phyloP scores from a whole-genome alignment of 768 basidiomycete species.

The Cystofilobasidium capitatum region DNA sequence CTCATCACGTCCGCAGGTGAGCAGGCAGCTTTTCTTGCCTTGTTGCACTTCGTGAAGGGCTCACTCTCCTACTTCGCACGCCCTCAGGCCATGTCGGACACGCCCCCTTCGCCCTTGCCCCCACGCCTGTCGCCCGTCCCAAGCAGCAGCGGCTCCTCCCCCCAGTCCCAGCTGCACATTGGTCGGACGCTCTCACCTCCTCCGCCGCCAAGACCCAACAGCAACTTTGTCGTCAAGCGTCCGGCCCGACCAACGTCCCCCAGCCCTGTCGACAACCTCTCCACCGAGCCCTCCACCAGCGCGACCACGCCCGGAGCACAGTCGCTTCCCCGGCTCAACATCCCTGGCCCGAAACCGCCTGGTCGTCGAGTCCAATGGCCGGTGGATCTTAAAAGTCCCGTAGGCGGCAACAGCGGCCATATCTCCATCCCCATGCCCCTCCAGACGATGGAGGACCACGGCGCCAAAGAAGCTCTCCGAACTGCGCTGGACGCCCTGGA shows the following conservation, averaged over 20 bases:
- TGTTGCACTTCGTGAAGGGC: too few species aligned
- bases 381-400: slow-evolving; percentile 8
- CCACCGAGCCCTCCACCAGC: not conserved
- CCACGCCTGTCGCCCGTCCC: too few species aligned
- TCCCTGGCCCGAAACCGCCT: not conserved
- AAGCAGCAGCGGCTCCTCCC: not conserved
- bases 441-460: slow-evolving; percentile 21
- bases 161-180: not conserved
- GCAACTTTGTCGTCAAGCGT: not conserved
- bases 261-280: too few species aligned
- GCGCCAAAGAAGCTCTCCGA: slow-evolving; percentile 15
- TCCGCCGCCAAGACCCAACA: not conserved
- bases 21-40: too few species aligned
- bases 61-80: too few species aligned
- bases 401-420: not conserved
- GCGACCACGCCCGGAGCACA: not conserved
- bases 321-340: not conserved
- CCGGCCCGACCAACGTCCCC: too few species aligned
- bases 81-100: not conserved
- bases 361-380: slow-evolving; percentile 26
- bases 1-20: too few species aligned
- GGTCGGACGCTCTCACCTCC: not conserved
- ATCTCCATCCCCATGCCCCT: not conserved
- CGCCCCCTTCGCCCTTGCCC: not conserved
- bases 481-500: slow-evolving; percentile 16